phyloP scores from a whole-genome alignment of 2,329 filamentous ascomycete species.

The Aspergillus ruber region DNA sequence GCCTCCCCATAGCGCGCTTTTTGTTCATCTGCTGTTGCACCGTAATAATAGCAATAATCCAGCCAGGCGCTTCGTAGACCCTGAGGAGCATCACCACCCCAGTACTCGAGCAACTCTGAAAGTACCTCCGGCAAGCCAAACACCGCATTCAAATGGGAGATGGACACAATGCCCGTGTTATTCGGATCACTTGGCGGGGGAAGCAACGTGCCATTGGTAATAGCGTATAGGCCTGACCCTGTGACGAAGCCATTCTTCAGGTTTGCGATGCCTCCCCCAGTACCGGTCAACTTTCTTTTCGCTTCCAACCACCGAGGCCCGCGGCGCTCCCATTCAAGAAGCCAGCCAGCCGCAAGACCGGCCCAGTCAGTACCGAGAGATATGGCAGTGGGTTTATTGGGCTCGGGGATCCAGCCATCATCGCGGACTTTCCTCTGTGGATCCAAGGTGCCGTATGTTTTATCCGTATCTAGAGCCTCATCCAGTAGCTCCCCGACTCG shows the following conservation, averaged over 20 bases:
- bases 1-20: conserved; percentile 45
- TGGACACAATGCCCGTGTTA: conserved; percentile 46
- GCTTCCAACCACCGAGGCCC: conserved; percentile 50
- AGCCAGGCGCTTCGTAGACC: conserved; percentile 52
- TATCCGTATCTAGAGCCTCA: conserved; percentile 48
- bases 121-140: conserved; percentile 56
- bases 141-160: conserved; percentile 53
- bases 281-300: conserved; percentile 44
- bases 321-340: conserved; percentile 55
- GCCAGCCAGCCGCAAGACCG: conserved; percentile 51
- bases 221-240: conserved; percentile 48
- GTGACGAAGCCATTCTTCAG: conserved; percentile 56
- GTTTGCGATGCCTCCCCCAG: conserved; percentile 46
- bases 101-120: conserved; percentile 49
- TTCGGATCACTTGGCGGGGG: conserved; percentile 49
- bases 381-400: conserved; percentile 41
- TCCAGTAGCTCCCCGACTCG: conserved; percentile 50
- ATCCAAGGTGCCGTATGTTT: conserved; percentile 50
- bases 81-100: conserved; percentile 39
- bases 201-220: conserved; percentile 43
- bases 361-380: conserved; percentile 56
- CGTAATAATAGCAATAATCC: conserved; percentile 56
- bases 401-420: conserved; percentile 44
- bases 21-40: conserved; percentile 46
- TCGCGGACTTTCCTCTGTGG: conserved; percentile 54